Evolutionary conservation across 768 basidiomycete genomes (phyloP), one percentile per base, ranked within the genome.

Genomic region (Amanita muscaria): DNA sequence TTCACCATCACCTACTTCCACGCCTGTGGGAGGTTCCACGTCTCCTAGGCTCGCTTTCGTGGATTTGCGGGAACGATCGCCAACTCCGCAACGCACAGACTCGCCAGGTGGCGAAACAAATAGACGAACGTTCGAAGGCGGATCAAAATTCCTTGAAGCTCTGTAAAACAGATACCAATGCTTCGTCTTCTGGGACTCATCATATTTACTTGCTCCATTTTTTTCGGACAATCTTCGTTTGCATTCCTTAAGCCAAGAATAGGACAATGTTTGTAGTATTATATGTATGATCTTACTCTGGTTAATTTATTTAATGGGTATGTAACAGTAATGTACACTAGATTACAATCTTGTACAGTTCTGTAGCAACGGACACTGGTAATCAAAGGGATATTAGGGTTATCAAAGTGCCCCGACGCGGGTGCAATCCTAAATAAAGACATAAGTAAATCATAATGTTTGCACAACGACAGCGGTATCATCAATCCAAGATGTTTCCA

Each of bases 391-490:
- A n/a, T n/a, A n/a, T n/a, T n/a, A n/a, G n/a, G n/a, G n/a, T n/a
- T n/a, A n/a, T n/a, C n/a, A n/a, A n/a, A n/a, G n/a, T n/a, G n/a
- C n/a, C n/a, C n/a, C n/a, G n/a, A n/a, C n/a, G n/a, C n/a, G n/a
- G n/a, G n/a, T n/a, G n/a, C n/a, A n/a, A 29, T 12, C 27, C 27
- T 29, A 29, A 29, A 29, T 6, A 29, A n/a, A n/a, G n/a, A n/a
- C n/a, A 6, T 12, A 29, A 29, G 12, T 6, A 29, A 29, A 6
- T 70, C 58, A 80, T 27, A 80, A 58, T 32, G 70, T 73, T 48
- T 79, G 77, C 44, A 83, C 80, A 45, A 83, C 67, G 46, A 83
- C 73, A 7, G 79, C 67, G 7, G 80, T 76, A 57, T 83, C 81
- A 49, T 83, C 81, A 48, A 83, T 67, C 80, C 81, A 83, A 14